phyloP scores from a whole-genome alignment of 768 basidiomycete genomes.

The Suillus hirtellus region DNA sequence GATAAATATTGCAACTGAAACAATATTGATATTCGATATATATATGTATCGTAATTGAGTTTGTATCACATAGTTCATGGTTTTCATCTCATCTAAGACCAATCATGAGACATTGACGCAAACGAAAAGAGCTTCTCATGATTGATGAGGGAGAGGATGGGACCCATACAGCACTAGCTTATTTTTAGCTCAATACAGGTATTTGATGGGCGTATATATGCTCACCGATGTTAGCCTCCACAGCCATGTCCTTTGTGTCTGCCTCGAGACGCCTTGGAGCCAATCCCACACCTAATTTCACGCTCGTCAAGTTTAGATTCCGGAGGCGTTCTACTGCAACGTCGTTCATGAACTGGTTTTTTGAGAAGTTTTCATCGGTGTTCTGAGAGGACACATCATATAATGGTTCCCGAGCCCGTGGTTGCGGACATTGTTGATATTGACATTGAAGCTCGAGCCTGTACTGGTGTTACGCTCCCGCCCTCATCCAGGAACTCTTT shows the following conservation, averaged over 20 bases:
- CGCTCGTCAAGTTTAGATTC: not conserved
- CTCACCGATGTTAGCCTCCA: slow-evolving; percentile 35
- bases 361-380: not conserved
- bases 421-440: not conserved
- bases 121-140: slow-evolving; percentile 68
- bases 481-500: slow-evolving; percentile 22
- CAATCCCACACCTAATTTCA: slow-evolving; percentile 47
- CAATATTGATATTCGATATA: not conserved
- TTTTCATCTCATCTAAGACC: slow-evolving; percentile 90
- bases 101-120: slow-evolving; percentile 80
- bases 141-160: slow-evolving; percentile 76
- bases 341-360: not conserved
- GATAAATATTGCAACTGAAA: not conserved
- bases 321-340: not conserved
- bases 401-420: not conserved
- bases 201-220: not conserved
- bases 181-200: no score
- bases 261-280: slow-evolving; percentile 42
- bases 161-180: slow-evolving; percentile 42
- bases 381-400: slow-evolving; percentile 54
- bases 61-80: slow-evolving; percentile 29
- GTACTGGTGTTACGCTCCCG: slow-evolving; percentile 23
- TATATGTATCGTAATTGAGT: no score
- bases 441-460: not conserved
- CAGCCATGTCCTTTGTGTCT: slow-evolving; percentile 43